Percentiles rank a stretch among this genome's conserved stretches.
Conservation (phyloP, 116 monocot species). For the Zostera marina region DNA sequence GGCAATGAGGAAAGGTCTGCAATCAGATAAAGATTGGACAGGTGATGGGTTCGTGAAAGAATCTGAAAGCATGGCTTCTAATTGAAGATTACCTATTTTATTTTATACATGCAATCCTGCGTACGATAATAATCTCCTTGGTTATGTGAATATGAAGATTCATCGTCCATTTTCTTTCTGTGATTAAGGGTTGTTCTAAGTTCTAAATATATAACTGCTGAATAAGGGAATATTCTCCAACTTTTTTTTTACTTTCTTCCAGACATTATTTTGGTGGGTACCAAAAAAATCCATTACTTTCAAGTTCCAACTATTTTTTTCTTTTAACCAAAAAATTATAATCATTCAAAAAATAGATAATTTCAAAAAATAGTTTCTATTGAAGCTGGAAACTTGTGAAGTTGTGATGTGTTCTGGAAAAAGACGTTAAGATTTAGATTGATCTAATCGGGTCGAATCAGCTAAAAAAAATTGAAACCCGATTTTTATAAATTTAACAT, state of each 20-base stretch:
- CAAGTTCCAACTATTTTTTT: no score
- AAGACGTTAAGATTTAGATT: no score
- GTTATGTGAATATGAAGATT: not conserved
- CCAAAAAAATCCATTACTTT: no score
- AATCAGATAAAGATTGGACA: constrained; percentile 97
- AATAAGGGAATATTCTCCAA: not conserved
- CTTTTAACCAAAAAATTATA: no score
- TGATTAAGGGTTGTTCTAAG: not conserved
- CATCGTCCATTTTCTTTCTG: not conserved
- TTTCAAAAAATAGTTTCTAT: no score
- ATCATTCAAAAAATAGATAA: no score
- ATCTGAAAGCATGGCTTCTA: constrained; percentile 97
- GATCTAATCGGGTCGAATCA: not conserved
- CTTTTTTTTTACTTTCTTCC: not conserved
- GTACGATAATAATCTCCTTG: not conserved
- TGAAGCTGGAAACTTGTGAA: no score
- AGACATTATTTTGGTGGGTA: not conserved
- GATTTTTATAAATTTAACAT: not conserved
- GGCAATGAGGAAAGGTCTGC: constrained; percentile 52
- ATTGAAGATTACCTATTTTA: constrained; percentile 19
- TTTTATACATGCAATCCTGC: no score
- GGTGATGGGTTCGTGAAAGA: constrained; percentile 96
- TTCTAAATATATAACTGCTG: no score
- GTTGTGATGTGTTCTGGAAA: no score
- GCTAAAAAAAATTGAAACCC: not conserved